Conservation (phyloP, 768 basidiomycete species). For the Xerocomellus dryophilus region DNA sequence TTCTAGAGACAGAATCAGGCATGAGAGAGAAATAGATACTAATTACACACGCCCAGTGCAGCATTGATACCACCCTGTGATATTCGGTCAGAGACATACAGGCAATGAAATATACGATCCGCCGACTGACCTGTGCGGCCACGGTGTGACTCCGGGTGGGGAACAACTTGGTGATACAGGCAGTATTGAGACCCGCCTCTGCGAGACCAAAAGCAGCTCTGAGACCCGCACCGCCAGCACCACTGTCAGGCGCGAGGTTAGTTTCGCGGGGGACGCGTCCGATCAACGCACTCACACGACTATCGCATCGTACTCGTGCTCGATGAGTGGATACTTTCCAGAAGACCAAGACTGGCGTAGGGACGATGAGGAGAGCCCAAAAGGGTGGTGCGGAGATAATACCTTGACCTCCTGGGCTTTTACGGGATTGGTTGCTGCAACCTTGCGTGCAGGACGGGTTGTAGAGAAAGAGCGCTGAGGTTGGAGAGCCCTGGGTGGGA, state of each 20-base stretch:
- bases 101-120: neutral
- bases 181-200: slow-evolving; percentile 97
- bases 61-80: slow-evolving; percentile 94
- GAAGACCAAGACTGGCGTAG: slow-evolving; percentile 63
- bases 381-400: slow-evolving; percentile 13
- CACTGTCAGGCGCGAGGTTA: slow-evolving; percentile 47
- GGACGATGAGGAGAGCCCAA: slow-evolving; percentile 1
- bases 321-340: slow-evolving; percentile 93
- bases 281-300: slow-evolving; percentile 76
- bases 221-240: slow-evolving; percentile 97
- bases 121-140: slow-evolving; percentile 77
- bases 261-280: slow-evolving; percentile 1
- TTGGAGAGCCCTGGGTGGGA: slow-evolving; percentile 43
- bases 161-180: slow-evolving; percentile 98
- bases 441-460: slow-evolving; percentile 54
- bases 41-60: slow-evolving; percentile 75
- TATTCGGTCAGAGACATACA: slow-evolving; percentile 11
- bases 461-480: slow-evolving; percentile 63
- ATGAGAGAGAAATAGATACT: neutral
- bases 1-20: slow-evolving; percentile 48
- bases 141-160: slow-evolving; percentile 98
- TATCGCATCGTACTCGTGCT: slow-evolving; percentile 98
- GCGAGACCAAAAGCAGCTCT: slow-evolving; percentile 98
- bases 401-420: slow-evolving; percentile 85
- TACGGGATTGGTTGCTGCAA: slow-evolving; percentile 69